A percentile compares a stretch with the other conserved stretches of the same genome.
phyloP scores from a whole-genome alignment of 2,329 filamentous ascomycete species.

The Claviceps sp. region DNA sequence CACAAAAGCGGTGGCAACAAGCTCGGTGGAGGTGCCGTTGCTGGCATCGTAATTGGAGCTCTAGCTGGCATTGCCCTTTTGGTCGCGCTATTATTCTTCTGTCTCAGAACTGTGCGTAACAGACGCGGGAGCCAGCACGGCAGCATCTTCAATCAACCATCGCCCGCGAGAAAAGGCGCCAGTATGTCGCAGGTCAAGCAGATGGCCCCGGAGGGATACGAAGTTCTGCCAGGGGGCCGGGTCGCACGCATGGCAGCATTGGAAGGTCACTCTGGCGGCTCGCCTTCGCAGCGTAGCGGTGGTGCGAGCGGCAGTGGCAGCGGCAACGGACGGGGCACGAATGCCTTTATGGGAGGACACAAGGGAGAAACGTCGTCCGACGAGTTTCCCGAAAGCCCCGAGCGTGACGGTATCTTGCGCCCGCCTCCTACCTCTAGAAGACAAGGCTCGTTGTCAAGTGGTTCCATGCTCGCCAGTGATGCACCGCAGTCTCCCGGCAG shows the following conservation, averaged over 20 bases:
- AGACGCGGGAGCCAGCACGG: conserved; percentile 48
- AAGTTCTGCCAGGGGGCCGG: conserved; percentile 71
- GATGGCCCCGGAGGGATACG: conserved; percentile 42
- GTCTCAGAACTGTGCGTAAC: conserved; percentile 37
- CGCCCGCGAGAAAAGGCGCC: conserved; percentile 47
- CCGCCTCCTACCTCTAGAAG: conserved; percentile 52
- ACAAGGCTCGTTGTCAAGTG: conserved; percentile 80
- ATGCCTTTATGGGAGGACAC: conserved; percentile 30
- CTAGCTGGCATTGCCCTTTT: conserved; percentile 58
- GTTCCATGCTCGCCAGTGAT: conserved; percentile 58
- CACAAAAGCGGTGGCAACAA: conserved; percentile 19
- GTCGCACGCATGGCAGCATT: conserved; percentile 94
- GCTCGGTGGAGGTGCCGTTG: conserved; percentile 76
- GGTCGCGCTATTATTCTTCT: conserved; percentile 55
- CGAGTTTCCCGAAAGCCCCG: conserved; percentile 57
- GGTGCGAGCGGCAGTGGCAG: conserved; percentile 28
- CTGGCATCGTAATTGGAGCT: conserved; percentile 77
- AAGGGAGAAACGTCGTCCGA: conserved; percentile 55
- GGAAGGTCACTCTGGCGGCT: conserved; percentile 57
- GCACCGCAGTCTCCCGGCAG: conserved; percentile 63
- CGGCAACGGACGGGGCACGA: conserved; percentile 23
- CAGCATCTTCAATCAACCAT: conserved; percentile 81
- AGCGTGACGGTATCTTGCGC: conserved; percentile 42
- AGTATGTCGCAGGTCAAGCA: conserved; percentile 25
- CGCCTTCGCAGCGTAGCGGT: conserved; percentile 39